A percentile compares a stretch with the other conserved stretches of the same genome.
phyloP scores from a whole-genome alignment of 176 grass and related monocot species.

The Oryza glaberrima region DNA sequence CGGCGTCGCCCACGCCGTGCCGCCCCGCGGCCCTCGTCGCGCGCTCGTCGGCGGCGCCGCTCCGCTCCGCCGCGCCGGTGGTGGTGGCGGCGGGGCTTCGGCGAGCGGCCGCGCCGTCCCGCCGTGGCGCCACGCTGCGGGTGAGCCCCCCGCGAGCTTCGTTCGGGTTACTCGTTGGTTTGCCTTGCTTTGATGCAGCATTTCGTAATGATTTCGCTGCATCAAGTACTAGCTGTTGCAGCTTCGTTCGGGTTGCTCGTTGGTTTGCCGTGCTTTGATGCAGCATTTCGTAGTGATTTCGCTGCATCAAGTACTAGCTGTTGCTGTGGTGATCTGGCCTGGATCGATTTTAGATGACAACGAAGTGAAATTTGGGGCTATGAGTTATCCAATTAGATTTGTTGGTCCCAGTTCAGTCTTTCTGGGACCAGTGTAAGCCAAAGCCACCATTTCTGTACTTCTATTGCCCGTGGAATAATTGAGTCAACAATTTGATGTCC shows the following conservation, averaged over 20 bases:
- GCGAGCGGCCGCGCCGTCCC: not conserved
- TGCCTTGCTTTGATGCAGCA: not conserved
- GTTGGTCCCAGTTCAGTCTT: no score
- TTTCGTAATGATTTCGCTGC: not conserved
- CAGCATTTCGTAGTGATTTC: not conserved
- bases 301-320: no score
- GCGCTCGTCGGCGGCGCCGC: not conserved
- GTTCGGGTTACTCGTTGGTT: not conserved
- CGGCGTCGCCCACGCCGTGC: slow-evolving; percentile 14
- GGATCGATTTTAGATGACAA: not conserved
- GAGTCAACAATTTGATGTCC: not conserved
- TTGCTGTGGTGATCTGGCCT: not conserved
- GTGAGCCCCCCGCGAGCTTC: not conserved
- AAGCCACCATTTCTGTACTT: no score
- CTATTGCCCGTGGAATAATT: not conserved
- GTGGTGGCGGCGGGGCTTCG: no score
- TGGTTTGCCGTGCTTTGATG: not conserved
- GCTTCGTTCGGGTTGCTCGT: not conserved
- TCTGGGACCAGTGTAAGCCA: no score
- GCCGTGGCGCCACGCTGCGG: slow-evolving; percentile 23
- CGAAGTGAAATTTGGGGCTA: not conserved
- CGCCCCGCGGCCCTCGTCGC: not conserved
- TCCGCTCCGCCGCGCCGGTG: no score
- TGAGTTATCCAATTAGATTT: not conserved
- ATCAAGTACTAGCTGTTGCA: no score